Conservation (phyloP, 495 filamentous ascomycete genomes). For the Aspergillus campestris region DNA sequence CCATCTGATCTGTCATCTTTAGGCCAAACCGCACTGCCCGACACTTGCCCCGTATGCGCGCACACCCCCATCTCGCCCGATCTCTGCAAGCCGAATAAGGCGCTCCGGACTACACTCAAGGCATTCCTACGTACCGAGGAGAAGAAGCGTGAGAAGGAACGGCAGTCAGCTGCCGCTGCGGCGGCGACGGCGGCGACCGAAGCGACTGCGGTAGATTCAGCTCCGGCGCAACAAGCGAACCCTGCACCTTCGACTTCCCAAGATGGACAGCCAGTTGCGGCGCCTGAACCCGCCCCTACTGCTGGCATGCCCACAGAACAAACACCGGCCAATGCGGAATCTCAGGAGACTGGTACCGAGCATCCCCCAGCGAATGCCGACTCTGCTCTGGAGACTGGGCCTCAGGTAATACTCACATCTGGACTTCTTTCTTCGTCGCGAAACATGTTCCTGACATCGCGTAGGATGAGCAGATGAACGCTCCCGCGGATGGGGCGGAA, state of each 20-base stretch:
- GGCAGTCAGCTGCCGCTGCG: slow-evolving; percentile 30
- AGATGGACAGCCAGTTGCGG: slow-evolving; percentile 1
- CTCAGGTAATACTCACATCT: slow-evolving; percentile 7
- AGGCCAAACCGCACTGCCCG: slow-evolving; percentile 71
- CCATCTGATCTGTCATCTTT: background rate
- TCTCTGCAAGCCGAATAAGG: slow-evolving; percentile 82
- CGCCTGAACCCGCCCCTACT: background rate
- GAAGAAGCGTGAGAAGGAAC: slow-evolving; percentile 67
- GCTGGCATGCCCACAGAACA: slow-evolving; percentile 5
- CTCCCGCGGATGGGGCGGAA: no score
- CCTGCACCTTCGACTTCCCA: background rate
- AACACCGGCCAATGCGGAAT: background rate
- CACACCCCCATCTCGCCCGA: slow-evolving; percentile 78
- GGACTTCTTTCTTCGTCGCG: background rate
- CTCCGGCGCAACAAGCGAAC: slow-evolving; percentile 11
- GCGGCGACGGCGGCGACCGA: slow-evolving; percentile 11
- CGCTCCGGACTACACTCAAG: slow-evolving; percentile 76
- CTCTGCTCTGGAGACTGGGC: slow-evolving; percentile 13
- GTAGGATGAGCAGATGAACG: slow-evolving; percentile 5
- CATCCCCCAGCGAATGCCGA: slow-evolving; percentile 1
- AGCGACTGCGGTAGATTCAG: slow-evolving; percentile 17
- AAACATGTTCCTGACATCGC: background rate
- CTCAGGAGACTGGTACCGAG: background rate
- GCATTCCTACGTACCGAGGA: slow-evolving; percentile 81
- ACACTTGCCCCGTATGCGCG: slow-evolving; percentile 85